Evolutionary conservation across 331 rosid species (phyloP).

Genomic region (Acacia concinna): DNA sequence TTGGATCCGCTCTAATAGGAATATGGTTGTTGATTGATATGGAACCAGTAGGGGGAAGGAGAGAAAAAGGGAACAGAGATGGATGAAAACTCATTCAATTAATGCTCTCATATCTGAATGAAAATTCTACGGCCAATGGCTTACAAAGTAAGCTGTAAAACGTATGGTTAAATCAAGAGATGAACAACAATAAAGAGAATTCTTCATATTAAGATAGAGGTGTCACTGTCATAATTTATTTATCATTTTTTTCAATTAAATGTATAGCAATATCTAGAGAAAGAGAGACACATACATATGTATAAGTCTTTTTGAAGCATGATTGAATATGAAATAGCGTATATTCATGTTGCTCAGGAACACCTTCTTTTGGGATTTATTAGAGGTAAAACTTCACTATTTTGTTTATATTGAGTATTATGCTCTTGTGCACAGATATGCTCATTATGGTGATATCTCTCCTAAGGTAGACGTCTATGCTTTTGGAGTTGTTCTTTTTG

Average conservation of each 20-base stretch:
- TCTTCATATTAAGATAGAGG: neutral
- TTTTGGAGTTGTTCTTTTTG: slow-evolving; percentile 92
- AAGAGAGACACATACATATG: no score
- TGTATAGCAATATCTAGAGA: neutral
- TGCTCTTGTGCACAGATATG: slow-evolving; percentile 62
- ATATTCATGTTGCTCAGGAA: neutral
- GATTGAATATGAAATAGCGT: neutral
- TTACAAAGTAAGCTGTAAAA: neutral
- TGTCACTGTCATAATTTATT: neutral
- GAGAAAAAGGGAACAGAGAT: neutral
- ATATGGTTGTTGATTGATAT: neutral
- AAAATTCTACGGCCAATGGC: neutral
- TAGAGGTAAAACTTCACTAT: slow-evolving; percentile 5
- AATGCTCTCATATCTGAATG: neutral
- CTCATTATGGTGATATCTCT: slow-evolving; percentile 88
- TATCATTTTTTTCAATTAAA: neutral
- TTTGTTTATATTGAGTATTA: slow-evolving; percentile 1
- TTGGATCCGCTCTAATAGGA: neutral
- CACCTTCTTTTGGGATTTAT: neutral
- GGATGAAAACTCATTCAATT: neutral
- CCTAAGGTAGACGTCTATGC: slow-evolving; percentile 94
- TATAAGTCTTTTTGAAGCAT: no score
- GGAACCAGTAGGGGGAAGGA: neutral
- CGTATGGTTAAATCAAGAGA: neutral
- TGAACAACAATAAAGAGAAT: neutral